Base-by-base conservation (phyloP, 352 stramenopile species). In the Globisporangium apiculatum region DNA sequence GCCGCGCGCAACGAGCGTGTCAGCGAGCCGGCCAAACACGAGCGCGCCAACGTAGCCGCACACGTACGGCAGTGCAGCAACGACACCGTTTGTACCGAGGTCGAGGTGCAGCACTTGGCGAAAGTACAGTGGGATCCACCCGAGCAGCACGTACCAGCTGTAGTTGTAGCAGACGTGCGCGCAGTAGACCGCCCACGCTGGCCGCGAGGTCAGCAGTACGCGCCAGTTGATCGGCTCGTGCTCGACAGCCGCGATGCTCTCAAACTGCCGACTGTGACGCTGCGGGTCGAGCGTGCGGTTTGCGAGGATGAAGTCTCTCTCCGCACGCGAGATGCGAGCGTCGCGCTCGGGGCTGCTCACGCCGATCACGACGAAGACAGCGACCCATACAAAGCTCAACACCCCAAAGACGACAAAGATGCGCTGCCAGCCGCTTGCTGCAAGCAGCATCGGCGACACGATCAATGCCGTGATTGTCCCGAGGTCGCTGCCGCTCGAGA, bases 111-210 rank as follows among this genome's bases (percentile, higher is more conserved):
- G 64, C 1, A 69, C 74, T 68, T 91, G 78, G 43, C 78, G 77
- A 65, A 94, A 93, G 61, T 95, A 95, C 64, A 92, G 83, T 50
- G 86, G 86, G 55, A 92, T 94, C 86, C 86, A 95, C 17, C 86
- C 82, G 43, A 95, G 64, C 37, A 95, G 57, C 37, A 95, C 77
- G 58, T 95, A 95, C 86, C 86, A 95, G 54, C 78, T 84, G 67
- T 94, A 95, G 62, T 95, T 95, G 68, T 91, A 89, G 65, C 77
- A 88, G 52, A 94, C 88, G 59, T 95, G 86, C 17, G 83, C 81
- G 12, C 86, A 68, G 67, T 95, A 95, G 58, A 95, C 83, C 12
- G 86, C 86, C 83, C 83, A 95, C 3, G 83, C 86, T 12, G 81
- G 61, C 0, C 77, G 71, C 12, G 74, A 89, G 15, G 71, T 79